Percentiles rank a stretch among this genome's conserved stretches.
Conservation (phyloP, 2,329 filamentous ascomycete genomes). For the Cladosporium velox region DNA sequence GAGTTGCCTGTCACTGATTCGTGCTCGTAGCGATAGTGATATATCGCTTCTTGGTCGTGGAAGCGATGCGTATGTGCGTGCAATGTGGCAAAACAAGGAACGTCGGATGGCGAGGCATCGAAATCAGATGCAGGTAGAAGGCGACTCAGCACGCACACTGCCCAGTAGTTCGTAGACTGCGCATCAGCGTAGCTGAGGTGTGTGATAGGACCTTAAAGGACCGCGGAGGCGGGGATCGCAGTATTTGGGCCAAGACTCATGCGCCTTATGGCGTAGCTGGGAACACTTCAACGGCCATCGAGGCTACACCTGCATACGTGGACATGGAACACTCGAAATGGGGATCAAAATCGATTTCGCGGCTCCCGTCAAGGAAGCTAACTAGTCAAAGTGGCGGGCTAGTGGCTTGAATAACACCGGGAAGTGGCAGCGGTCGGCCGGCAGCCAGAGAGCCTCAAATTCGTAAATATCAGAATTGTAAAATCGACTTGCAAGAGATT, state of each 20-base stretch:
- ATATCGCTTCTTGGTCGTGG: not conserved
- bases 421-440: not conserved
- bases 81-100: not conserved
- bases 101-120: not conserved
- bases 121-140: not conserved
- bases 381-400: slow-evolving; percentile 5
- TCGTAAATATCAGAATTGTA: not conserved
- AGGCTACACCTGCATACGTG: not conserved
- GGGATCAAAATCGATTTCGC: not conserved
- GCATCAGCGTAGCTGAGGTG: not conserved
- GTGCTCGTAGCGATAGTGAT: not conserved
- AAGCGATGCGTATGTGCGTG: not conserved
- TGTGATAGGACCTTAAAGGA: not conserved
- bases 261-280: slow-evolving; percentile 1
- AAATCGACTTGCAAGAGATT: not conserved
- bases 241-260: slow-evolving; percentile 13
- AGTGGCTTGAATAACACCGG: not conserved
- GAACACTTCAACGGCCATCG: not conserved
- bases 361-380: slow-evolving; percentile 1
- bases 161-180: not conserved
- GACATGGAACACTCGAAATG: not conserved
- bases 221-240: slow-evolving; percentile 15
- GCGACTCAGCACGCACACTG: not conserved
- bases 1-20: not conserved
- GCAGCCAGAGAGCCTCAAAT: not conserved